Percentiles rank a stretch among this genome's conserved stretches.
Conservation (phyloP, 352 stramenopile genomes). For the Thraustochytrium striatum region DNA sequence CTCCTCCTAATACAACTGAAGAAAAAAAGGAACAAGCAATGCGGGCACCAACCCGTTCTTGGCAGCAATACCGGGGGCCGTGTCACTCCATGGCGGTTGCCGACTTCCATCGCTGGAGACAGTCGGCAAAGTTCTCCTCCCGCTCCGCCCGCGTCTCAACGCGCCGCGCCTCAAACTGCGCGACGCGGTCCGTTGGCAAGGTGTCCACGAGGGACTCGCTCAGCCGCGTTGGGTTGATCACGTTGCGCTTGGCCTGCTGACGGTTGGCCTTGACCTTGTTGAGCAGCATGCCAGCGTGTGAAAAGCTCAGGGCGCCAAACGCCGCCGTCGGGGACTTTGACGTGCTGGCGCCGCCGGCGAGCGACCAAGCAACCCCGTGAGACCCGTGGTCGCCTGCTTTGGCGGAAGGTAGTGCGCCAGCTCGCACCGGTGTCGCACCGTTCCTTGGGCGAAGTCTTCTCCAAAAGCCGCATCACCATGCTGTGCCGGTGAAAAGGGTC, state of each 20-base stretch:
- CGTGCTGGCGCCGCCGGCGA: too few species aligned
- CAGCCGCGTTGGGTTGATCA: slow-evolving; percentile 39
- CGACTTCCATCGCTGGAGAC: neutral
- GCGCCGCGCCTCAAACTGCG: slow-evolving; percentile 2
- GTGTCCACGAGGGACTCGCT: slow-evolving; percentile 16
- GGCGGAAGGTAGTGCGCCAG: neutral
- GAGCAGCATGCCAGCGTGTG: neutral
- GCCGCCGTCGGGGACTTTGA: too few species aligned
- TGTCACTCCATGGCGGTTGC: too few species aligned
- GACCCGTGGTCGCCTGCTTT: too few species aligned
- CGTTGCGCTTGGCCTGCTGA: slow-evolving; percentile 23
- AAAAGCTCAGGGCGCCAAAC: neutral
- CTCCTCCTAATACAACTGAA: slow-evolving; percentile 7
- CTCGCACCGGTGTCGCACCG: too few species aligned
- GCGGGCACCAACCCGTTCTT: too few species aligned
- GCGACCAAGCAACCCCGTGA: too few species aligned
- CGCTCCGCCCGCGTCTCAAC: neutral
- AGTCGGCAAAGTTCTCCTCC: neutral
- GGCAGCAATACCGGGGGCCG: too few species aligned
- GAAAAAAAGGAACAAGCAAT: too few species aligned
- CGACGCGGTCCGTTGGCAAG: neutral
- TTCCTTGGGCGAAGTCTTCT: too few species aligned
- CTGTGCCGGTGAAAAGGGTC: too few species aligned
- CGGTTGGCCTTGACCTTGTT: neutral
- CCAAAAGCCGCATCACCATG: too few species aligned